Base-by-base conservation (phyloP, 306 rosid species). In the Luffa acutangula region DNA sequence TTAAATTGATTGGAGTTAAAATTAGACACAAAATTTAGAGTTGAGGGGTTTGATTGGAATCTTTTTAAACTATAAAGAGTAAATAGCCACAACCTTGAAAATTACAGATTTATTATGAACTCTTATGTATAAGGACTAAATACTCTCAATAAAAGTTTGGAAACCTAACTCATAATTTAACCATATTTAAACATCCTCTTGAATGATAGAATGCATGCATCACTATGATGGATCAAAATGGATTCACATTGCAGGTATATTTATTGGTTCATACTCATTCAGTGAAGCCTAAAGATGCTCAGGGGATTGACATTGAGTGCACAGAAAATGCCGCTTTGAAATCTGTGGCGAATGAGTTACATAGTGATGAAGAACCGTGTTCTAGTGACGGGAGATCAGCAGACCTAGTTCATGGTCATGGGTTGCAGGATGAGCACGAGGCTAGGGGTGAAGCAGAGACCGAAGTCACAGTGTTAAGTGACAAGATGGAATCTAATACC, bases 251-350 rank as follows among this genome's bases (percentile, higher is more conserved):
- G 42, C 86, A 95, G 99, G 97, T 93, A 56, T 93, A 93, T 84
- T 90, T 95, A 78, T 89, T 93, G 88, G 96, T 95, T 80, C 97
- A 95, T 90, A 82, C 90, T 60, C 85, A 86, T 82, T 89, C 84
- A 84, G 89, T 87, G 80, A 93, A 87, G 90, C 77, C 63, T 81
- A 82, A 89, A 83, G 91, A 83, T 66, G 79, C 71, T 87, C 92
- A 82, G 85, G 82, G 76, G 80, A 74, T 84, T 75, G 71, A 86
- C 75, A 83, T 70, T 85, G 89, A 87, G 82, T 87, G 80, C 49
- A 39, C 62, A 33, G 84, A 74, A 25, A 84, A 87, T 46, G 54
- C 85, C 81, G 39, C 76, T 18, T 43, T 79, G 85, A 91, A 84
- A 81, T 79, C 82, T 51, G 88, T 84, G 72, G 86, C 54, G 51